phyloP scores from a whole-genome alignment of 129 eudicot species.

The Logfia minima region DNA sequence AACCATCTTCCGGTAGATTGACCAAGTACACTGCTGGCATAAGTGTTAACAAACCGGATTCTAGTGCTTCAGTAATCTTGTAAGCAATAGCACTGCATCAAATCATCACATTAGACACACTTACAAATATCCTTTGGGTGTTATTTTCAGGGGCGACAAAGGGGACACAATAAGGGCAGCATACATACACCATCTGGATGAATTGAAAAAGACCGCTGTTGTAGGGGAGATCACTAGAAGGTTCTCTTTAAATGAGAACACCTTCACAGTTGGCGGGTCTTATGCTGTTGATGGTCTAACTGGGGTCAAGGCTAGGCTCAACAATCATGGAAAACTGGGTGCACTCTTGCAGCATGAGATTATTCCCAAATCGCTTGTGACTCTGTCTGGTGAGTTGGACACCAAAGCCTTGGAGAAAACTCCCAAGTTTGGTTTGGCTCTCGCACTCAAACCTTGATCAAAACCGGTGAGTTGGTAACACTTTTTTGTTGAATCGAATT shows the following conservation, averaged over 20 bases:
- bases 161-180: conserved; percentile 84
- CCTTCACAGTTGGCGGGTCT: conserved; percentile 78
- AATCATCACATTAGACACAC: neutral
- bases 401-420: conserved; percentile 82
- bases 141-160: conserved; percentile 69
- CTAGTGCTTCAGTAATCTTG: conserved; percentile 72
- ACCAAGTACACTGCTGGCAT: conserved; percentile 80
- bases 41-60: conserved; percentile 71
- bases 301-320: conserved; percentile 65
- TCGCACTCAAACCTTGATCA: conserved; percentile 74
- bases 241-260: conserved; percentile 81
- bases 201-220: conserved; percentile 60
- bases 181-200: conserved; percentile 67
- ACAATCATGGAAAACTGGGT: conserved; percentile 80
- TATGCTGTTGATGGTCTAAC: conserved; percentile 65
- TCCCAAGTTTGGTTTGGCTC: conserved; percentile 76
- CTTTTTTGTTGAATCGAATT: conserved; percentile 21
- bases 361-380: conserved; percentile 65
- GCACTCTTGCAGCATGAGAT: conserved; percentile 77
- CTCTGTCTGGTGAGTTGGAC: conserved; percentile 76
- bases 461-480: neutral
- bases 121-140: neutral
- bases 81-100: conserved; percentile 36
- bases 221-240: conserved; percentile 75
- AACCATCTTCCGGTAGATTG: conserved; percentile 61